A percentile compares a stretch with the other conserved stretches of the same genome.
Evolutionary conservation across 1,139 yeast genomes (phyloP).

Genomic region (Blastobotrys niveus): DNA sequence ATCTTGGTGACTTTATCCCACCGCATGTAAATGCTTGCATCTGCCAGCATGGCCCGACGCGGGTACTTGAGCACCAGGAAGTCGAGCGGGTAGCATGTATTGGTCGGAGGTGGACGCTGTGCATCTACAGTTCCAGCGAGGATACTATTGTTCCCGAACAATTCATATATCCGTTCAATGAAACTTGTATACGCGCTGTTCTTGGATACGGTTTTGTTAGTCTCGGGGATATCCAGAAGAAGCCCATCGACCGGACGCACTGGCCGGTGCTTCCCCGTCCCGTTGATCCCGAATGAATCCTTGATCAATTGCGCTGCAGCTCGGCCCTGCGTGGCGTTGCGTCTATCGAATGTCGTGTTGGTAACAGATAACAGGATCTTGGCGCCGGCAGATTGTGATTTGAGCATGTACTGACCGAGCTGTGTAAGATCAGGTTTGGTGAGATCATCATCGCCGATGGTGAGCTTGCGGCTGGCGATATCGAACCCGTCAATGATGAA

Average conservation of each 20-base stretch:
- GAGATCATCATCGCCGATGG: no score
- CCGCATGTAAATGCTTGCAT: neutral
- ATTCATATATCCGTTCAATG: neutral
- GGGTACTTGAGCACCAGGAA: neutral
- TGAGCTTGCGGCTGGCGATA: no score
- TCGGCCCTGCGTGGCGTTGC: neutral
- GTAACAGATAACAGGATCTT: neutral
- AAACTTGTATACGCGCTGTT: neutral
- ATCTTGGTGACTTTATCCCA: slow-evolving; percentile 1
- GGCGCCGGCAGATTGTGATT: neutral
- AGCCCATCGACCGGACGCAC: neutral
- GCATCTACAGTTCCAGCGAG: neutral
- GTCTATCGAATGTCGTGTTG: neutral
- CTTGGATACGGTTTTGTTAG: neutral
- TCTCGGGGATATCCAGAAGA: neutral
- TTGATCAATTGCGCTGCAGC: neutral
- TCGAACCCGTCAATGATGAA: no score
- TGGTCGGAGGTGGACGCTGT: neutral
- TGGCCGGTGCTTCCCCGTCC: neutral
- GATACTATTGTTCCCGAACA: neutral
- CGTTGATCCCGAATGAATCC: neutral
- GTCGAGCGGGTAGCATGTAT: slow-evolving; percentile 2
- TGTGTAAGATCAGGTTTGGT: no score
- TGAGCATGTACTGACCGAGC: neutral
- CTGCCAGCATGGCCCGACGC: neutral